Evolutionary conservation across 2,329 filamentous ascomycete species (phyloP).

Genomic region (Cladosporium sphaerospermum): DNA sequence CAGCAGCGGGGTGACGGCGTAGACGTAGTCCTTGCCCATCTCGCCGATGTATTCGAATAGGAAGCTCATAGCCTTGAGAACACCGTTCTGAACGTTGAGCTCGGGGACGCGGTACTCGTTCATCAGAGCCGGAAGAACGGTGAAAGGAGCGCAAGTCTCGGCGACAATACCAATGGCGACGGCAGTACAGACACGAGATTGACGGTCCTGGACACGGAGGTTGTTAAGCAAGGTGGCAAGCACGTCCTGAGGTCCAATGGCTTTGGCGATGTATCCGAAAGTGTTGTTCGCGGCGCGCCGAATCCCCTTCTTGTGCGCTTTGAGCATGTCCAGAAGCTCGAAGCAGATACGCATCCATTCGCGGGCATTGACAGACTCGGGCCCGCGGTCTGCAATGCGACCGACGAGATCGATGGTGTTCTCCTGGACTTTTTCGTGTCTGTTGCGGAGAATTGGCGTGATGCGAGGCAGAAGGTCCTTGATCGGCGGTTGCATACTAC

Average conservation of each 20-base stretch:
- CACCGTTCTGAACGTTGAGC: conserved; percentile 97
- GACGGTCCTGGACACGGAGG: conserved; percentile 90
- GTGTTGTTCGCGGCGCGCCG: conserved; percentile 98
- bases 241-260: conserved; percentile 96
- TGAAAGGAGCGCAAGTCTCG: conserved; percentile 97
- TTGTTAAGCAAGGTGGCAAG: conserved; percentile 94
- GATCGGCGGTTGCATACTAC: conserved; percentile 97
- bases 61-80: conserved; percentile 94
- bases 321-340: conserved; percentile 97
- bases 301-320: conserved; percentile 99
- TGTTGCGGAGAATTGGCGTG: conserved; percentile 95
- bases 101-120: conserved; percentile 98
- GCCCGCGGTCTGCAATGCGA: conserved; percentile 93
- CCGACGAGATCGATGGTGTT: conserved; percentile 98
- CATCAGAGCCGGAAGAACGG: conserved; percentile 96
- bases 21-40: conserved; percentile 98
- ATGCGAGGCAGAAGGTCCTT: conserved; percentile 90
- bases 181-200: conserved; percentile 96
- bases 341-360: conserved; percentile 99
- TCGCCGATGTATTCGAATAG: conserved; percentile 99
- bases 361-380: conserved; percentile 90
- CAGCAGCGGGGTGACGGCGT: conserved; percentile 89
- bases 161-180: conserved; percentile 98
- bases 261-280: conserved; percentile 98
- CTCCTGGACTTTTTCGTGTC: conserved; percentile 98